Base-by-base conservation (phyloP, 1,284 basidiomycete species). In the Fistulina hepatica region DNA sequence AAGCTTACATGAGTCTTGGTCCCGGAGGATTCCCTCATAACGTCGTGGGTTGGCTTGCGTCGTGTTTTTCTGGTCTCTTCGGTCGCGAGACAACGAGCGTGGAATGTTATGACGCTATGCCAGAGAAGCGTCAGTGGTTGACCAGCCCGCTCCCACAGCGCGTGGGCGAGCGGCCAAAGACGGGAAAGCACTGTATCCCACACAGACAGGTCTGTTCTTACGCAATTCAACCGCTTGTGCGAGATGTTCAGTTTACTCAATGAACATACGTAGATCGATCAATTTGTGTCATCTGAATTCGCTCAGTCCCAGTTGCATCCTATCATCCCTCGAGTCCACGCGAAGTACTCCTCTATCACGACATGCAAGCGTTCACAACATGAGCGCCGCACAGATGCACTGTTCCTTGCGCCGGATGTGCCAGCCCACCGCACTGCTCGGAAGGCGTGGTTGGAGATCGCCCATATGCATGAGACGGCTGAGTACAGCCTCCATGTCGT, bases 391-490 rank as follows among this genome's bases (percentile, higher is more conserved):
- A 37, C 40, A 2, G 37, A 36, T 19, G 44, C 44, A 9, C 41
- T 45, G 12, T 45, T 45, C 37, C 27, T 45, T 31, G 34, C 27
- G n/a, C 40, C 40, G 2, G 35, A 41, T 2, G 37, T 39, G 13
- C 34, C 41, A 16, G 37, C 39, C 32, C 36, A 37, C 34, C 33
- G 41, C 16, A 42, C 36, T 15, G 37, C 40, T 26, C 44, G 40
- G 20, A 23, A 37, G 6, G 40, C 44, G 23, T 39, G 41, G 33
- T 16, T 38, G 44, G 44, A 45, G 38, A 42, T 45, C 17, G 44
- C 37, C 11, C 44, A 45, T 15, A 42, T 45, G 37, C 44, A 45
- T 17, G 40, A 42, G 25, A 39, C 40, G n/a, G 34, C 40, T 36
- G 44, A 45, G 11, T 45, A 12, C 20, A 42, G 40, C 9, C 31